phyloP scores from a whole-genome alignment of 208 protist species.

The Jaenimonas drosophilae region DNA sequence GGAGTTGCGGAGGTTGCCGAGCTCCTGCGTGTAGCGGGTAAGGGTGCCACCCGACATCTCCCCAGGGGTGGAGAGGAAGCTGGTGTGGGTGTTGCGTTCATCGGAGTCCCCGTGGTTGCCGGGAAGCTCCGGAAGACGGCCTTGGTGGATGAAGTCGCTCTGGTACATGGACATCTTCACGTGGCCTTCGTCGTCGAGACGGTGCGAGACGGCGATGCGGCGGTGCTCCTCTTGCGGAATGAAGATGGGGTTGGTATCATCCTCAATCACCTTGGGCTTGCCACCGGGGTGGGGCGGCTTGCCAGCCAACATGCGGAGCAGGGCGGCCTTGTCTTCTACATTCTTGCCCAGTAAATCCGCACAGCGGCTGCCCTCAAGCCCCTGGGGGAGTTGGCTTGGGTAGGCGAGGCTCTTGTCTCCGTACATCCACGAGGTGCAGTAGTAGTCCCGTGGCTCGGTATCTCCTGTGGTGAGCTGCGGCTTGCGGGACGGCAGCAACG shows the following conservation, averaged over 20 bases:
- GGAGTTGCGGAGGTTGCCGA: conserved; percentile 42
- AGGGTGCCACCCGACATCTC: conserved; percentile 51
- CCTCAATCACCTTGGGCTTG: conserved; percentile 13
- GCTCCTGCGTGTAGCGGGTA: conserved; percentile 13
- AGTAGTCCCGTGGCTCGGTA: conserved; percentile 29
- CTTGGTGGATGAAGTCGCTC: conserved; percentile 53
- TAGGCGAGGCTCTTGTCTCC: conserved; percentile 58
- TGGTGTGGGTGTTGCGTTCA: conserved; percentile 22
- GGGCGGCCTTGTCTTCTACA: conserved; percentile 36
- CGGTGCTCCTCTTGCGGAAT: conserved; percentile 30
- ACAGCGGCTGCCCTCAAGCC: conserved; percentile 27
- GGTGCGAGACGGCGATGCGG: conserved; percentile 31
- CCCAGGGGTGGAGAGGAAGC: conserved; percentile 16
- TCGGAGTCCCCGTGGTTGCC: conserved; percentile 22
- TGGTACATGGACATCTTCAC: conserved; percentile 64
- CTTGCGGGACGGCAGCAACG: conserved; percentile 12
- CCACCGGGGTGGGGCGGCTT: conserved; percentile 2
- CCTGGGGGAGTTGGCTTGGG: conserved; percentile 59
- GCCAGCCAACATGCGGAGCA: conserved; percentile 46
- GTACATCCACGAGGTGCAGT: conserved; percentile 62
- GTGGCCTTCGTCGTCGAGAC: conserved; percentile 60
- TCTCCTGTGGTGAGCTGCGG: conserved; percentile 6
- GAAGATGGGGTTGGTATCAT: conserved; percentile 63
- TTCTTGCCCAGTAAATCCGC: conserved; percentile 30
- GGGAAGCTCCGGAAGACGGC: conserved; percentile 60